phyloP scores from a whole-genome alignment of 257 asterid genomes.

The Solanum chaucha region DNA sequence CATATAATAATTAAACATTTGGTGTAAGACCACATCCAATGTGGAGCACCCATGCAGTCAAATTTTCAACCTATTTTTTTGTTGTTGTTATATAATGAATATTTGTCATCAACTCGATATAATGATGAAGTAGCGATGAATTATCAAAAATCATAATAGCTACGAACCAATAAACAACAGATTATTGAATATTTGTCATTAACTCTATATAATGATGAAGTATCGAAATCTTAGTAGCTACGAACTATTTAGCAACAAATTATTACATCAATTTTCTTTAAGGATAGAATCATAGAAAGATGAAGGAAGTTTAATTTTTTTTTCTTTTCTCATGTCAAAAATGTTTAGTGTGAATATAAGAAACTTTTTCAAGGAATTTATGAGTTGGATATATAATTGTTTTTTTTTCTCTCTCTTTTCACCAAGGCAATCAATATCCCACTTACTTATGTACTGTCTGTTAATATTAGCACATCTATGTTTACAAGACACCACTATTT shows the following conservation, averaged over 20 bases:
- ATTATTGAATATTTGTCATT: no score
- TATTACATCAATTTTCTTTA: neutral
- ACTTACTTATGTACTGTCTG: constrained; percentile 5
- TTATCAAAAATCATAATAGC: no score
- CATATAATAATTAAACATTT: neutral
- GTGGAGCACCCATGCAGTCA: neutral
- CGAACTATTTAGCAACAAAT: neutral
- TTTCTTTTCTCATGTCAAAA: neutral
- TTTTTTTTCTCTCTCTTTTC: neutral
- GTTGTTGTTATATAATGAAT: neutral
- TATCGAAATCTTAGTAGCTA: neutral
- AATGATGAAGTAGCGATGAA: neutral
- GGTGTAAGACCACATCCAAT: neutral
- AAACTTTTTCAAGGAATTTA: neutral
- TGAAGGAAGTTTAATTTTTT: neutral
- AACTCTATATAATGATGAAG: neutral
- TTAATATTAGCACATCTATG: constrained; percentile 4
- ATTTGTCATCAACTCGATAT: neutral
- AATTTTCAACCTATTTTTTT: neutral
- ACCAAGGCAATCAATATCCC: neutral
- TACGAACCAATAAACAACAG: no score
- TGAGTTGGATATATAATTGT: neutral
- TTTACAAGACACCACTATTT: constrained; percentile 1
- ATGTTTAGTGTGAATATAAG: neutral
- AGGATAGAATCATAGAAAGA: neutral